These are phyloP conservation scores for Quillaja saponaria DNA, from an alignment of 306 rosid species.

Conservation along the genomic window DNA sequence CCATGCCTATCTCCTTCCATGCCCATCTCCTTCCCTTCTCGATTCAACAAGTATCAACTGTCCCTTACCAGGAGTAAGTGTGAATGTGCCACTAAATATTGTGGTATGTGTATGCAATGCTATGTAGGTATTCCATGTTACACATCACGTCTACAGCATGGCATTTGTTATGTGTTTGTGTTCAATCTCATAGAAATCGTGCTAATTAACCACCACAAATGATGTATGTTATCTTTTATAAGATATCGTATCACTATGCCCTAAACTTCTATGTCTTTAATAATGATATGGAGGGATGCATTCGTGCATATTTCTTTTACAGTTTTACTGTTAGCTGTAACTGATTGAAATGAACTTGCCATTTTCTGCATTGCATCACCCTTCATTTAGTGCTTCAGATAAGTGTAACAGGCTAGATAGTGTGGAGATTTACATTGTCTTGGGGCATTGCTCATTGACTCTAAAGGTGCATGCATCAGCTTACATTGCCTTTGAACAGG, in stretches of 20 bases:
- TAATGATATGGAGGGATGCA: slow-evolving; percentile 10
- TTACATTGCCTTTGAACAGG: slow-evolving; percentile 39
- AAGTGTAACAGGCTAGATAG: background rate
- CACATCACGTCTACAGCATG: too few species aligned
- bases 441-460: background rate
- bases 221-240: background rate
- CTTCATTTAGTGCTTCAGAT: background rate
- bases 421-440: background rate
- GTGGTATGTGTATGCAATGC: background rate
- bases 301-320: background rate
- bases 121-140: too few species aligned
- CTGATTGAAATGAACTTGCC: background rate
- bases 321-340: background rate
- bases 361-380: slow-evolving; percentile 6
- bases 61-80: background rate
- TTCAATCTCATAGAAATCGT: too few species aligned
- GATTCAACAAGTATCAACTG: background rate
- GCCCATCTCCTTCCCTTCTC: too few species aligned
- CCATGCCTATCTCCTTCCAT: background rate
- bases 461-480: slow-evolving; percentile 22
- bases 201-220: too few species aligned
- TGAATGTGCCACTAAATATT: slow-evolving; percentile 3
- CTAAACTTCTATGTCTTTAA: background rate
- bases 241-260: background rate
- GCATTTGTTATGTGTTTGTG: too few species aligned